A percentile compares a stretch with the other conserved stretches of the same genome.
These are phyloP conservation scores for Trametes punicea DNA, from an alignment of 768 basidiomycete species.

Conservation along the genomic window DNA sequence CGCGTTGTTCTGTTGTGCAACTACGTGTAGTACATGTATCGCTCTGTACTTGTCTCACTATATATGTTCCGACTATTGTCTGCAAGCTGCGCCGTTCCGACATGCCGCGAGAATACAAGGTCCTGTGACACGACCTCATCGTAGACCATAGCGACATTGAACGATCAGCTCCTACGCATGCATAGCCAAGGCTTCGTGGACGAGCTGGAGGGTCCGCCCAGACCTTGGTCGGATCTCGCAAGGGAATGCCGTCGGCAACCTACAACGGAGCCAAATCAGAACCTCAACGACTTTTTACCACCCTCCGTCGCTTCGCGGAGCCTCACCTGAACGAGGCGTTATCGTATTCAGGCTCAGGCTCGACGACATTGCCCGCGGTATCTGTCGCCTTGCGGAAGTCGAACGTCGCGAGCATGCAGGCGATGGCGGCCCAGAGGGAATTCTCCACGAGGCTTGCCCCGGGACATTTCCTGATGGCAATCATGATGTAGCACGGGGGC, in stretches of 20 bases:
- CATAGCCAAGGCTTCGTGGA: background rate
- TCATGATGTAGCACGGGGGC: background rate
- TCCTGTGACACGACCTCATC: too few species aligned
- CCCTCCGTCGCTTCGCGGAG: too few species aligned
- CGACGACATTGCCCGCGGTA: constrained; percentile 9
- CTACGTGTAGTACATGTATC: constrained; percentile 14
- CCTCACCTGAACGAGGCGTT: background rate
- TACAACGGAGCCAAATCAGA: background rate
- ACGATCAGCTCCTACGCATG: background rate
- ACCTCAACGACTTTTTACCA: too few species aligned
- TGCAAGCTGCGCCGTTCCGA: background rate
- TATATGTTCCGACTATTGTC: background rate
- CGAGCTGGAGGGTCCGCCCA: constrained; percentile 24
- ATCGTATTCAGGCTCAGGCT: background rate
- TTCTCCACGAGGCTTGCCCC: constrained; percentile 21
- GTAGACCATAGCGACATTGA: too few species aligned
- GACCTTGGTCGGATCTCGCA: constrained; percentile 50
- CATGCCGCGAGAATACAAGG: background rate
- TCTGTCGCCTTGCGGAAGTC: constrained; percentile 20
- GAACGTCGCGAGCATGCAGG: constrained; percentile 21
- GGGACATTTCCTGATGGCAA: constrained; percentile 18
- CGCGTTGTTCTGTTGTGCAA: constrained; percentile 15
- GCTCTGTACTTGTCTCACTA: constrained; percentile 6
- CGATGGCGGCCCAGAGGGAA: constrained; percentile 20
- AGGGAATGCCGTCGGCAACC: constrained; percentile 31